Evolutionary conservation across 306 rosid genomes (phyloP), one percentile per base, ranked within the genome.

Genomic region (Prosopis cineraria): DNA sequence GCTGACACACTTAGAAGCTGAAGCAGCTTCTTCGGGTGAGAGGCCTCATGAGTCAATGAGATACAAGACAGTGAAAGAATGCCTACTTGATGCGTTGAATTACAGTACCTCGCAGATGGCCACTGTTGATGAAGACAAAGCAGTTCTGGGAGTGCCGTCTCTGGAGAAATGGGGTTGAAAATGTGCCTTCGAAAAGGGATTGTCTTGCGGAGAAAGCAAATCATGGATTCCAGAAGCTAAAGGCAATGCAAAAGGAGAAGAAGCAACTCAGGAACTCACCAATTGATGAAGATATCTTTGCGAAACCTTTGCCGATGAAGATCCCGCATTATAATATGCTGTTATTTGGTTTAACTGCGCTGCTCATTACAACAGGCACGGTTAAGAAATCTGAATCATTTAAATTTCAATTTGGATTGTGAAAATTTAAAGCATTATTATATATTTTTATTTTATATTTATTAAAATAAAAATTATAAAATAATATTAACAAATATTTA

Each of bases 1-100:
- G 10, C 13, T 53, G 48, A 73, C 7, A 4, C 2, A 11, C 56
- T 75, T 63, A 30, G 63, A 47, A 75, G 33, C 3, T 11, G 72
- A 11, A 45, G 7, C 33, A 19, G 72, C 71, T 24, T 30, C 48
- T 33, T 47, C 9, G 3, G 79, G 45, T 9, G 79, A 20, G 37
- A 63, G n/a, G 10, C 79, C 79, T 33, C 45, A 74, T 9, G 25
- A 31, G 34, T 22, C 17, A 8, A 64, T 47, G 36, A 75, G 79
- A 56, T 63, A 75, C 0, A 72, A 64, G 36, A 20, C 10, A 3
- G 62, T 7, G 25, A 75, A 75, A 31, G 79, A 31, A 27, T 10
- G 6, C 6, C n/a, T 9, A 24, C 58, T 25, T 3, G 78, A 73
- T 36, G 53, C 12, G 37, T 24, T 10, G 50, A 36, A 8, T 6